These are phyloP conservation scores for Mucor irregularis DNA, from an alignment of 371 early-diverging fungal genomes.

Conservation along the genomic window DNA sequence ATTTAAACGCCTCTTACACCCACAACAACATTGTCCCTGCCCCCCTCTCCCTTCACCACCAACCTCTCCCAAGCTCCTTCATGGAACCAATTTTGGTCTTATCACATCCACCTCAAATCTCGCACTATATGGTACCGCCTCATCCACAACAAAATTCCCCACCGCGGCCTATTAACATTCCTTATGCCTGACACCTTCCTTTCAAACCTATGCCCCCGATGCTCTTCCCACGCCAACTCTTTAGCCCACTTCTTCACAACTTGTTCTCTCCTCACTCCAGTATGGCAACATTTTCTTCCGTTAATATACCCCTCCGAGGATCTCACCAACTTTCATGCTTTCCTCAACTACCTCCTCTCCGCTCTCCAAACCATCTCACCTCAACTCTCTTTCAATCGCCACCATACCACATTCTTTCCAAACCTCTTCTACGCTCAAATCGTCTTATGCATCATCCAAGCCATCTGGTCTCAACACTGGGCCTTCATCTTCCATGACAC, in stretches of 20 bases:
- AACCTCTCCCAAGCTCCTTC: neutral
- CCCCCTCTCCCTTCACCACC: neutral
- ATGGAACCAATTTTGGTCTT: neutral
- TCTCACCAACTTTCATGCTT: neutral
- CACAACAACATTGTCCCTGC: neutral
- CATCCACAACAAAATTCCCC: constrained; percentile 1
- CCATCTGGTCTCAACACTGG: constrained; percentile 1
- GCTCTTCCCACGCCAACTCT: neutral
- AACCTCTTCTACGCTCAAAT: neutral
- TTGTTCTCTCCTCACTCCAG: neutral
- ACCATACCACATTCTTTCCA: neutral
- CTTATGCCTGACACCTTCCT: no score
- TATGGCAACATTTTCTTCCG: neutral
- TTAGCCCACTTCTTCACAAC: neutral
- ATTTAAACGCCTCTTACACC: neutral
- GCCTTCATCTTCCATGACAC: neutral
- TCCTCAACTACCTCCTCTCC: neutral
- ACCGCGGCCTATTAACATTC: neutral
- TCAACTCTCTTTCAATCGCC: neutral
- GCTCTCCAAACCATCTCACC: neutral
- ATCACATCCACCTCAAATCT: neutral
- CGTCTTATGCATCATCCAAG: neutral
- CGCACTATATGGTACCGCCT: constrained; percentile 2
- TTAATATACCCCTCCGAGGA: neutral
- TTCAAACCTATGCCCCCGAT: no score